Percentiles rank a stretch among this genome's conserved stretches.
Evolutionary conservation across 192 early-diverging fungal species (phyloP).

Genomic region (Entophlyctis helioformis): DNA sequence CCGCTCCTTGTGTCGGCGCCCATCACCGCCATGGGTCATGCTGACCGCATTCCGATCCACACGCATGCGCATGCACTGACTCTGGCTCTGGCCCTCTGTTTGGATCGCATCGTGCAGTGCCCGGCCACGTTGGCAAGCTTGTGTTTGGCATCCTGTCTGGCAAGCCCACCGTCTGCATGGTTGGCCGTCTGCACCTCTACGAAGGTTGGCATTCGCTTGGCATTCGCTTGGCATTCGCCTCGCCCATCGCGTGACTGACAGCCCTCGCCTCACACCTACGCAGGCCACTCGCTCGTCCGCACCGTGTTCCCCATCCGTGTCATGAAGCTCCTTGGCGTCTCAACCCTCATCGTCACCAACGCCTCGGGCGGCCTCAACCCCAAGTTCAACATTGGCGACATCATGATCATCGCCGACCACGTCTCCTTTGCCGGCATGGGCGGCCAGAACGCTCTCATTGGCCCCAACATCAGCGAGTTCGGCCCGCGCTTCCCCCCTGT

Average conservation of each 20-base stretch:
- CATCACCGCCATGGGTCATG: no score
- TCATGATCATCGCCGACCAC: constrained; percentile 66
- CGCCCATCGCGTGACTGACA: neutral
- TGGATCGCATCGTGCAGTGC: no score
- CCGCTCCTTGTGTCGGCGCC: constrained; percentile 1
- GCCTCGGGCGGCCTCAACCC: constrained; percentile 74
- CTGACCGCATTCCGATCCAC: no score
- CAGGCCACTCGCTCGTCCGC: constrained; percentile 59
- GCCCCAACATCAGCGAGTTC: constrained; percentile 68
- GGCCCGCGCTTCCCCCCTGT: constrained; percentile 82
- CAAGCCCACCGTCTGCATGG: constrained; percentile 65
- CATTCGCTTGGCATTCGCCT: constrained; percentile 3
- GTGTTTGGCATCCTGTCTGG: constrained; percentile 74
- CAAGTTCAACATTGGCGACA: constrained; percentile 69
- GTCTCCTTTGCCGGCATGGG: constrained; percentile 15
- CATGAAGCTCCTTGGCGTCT: constrained; percentile 66
- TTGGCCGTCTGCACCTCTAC: constrained; percentile 84
- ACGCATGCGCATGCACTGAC: no score
- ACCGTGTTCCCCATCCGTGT: constrained; percentile 80
- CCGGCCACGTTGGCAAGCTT: constrained; percentile 66
- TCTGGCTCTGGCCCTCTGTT: no score
- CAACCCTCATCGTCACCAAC: constrained; percentile 72
- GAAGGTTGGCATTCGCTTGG: constrained; percentile 37
- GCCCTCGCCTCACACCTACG: no score
- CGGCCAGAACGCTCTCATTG: constrained; percentile 62